Base-by-base conservation (phyloP, 148 eudicot genomes). In the Heliosperma pusillum region DNA sequence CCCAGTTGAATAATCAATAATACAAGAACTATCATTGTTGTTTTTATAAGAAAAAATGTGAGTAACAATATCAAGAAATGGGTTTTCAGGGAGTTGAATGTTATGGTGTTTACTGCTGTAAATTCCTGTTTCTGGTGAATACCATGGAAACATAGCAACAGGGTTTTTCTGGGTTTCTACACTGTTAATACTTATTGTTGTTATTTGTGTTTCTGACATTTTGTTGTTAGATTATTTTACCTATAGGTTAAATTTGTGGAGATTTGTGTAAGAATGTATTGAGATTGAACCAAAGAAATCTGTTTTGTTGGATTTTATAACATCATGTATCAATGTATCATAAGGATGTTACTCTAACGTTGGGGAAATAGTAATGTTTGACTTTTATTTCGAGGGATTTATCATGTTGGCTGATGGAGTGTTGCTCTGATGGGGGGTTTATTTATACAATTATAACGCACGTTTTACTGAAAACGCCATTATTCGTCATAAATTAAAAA, bases 1-100 rank as follows among this genome's bases (percentile, higher is more conserved):
- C 78, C 97, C 98, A 74, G 97, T 74, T 12, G 83, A 68, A 42
- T 89, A 82, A 83, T 94, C 98, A 67, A 89, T 70, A 50, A 94
- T 82, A 22, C 90, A 88, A 42, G 85, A 76, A 19, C 25, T 45
- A 0, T 85, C 89, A 60, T 68, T n/a, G 24, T 75, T 62, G 75
- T 90, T 90, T 11, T 79, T 75, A 52, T 83, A 77, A 1, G 98
- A 91, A 78, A 91, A 91, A 44, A 91, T 84, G 85, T 81, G 85
- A 6, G 98, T 83, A 21, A 89, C 97, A 55, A 90, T 80, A 76
- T 91, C 97, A 12, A 90, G 85, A 81, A 83, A 82, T 66, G 97
- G 90, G 79, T 85, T 82, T 8, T 78, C 52, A 17, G 96, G 97
- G 60, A 94, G 90, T 19, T 79, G 26, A 24, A 90, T 75, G 2